Conservation (phyloP, 1,139 yeast species). For the Kluyveromyces sp. region DNA sequence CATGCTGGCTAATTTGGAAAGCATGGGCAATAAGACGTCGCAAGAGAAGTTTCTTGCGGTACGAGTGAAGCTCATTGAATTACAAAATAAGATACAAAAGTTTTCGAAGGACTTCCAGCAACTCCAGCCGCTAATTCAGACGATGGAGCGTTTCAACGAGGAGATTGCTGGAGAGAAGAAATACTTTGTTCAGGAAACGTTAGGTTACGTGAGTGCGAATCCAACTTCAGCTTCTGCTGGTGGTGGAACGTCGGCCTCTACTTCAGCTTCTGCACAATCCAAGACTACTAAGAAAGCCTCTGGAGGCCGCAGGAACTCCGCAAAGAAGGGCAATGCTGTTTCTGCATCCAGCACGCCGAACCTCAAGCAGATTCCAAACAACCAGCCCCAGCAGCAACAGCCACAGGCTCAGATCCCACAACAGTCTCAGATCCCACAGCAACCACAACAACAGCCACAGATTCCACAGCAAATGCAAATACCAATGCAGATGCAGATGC, state of each 20-base stretch:
- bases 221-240: slow-evolving; percentile 1
- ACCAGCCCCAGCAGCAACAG: slow-evolving; percentile 14
- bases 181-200: slow-evolving; percentile 22
- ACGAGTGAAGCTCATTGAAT: slow-evolving; percentile 16
- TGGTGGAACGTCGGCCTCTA: too few relatives aligned
- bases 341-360: background rate
- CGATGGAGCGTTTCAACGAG: slow-evolving; percentile 20
- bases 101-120: slow-evolving; percentile 19
- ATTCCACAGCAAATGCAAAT: slow-evolving; percentile 4
- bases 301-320: too few relatives aligned
- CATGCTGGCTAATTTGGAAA: slow-evolving; percentile 19
- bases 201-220: slow-evolving; percentile 3
- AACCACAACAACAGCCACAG: background rate
- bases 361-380: slow-evolving; percentile 5
- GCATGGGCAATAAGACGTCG: slow-evolving; percentile 10
- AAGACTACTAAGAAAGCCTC: too few relatives aligned
- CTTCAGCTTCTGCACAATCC: too few relatives aligned
- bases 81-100: slow-evolving; percentile 18
- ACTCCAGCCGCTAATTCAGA: slow-evolving; percentile 22
- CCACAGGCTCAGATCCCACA: slow-evolving; percentile 10
- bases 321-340: slow-evolving; percentile 8
- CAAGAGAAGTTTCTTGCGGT: slow-evolving; percentile 20
- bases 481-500: slow-evolving; percentile 12
- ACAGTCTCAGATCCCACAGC: background rate
- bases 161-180: slow-evolving; percentile 14